Base-by-base conservation (phyloP, 169 alveolate genomes). In the Ichthyophthirius multifiliis region DNA sequence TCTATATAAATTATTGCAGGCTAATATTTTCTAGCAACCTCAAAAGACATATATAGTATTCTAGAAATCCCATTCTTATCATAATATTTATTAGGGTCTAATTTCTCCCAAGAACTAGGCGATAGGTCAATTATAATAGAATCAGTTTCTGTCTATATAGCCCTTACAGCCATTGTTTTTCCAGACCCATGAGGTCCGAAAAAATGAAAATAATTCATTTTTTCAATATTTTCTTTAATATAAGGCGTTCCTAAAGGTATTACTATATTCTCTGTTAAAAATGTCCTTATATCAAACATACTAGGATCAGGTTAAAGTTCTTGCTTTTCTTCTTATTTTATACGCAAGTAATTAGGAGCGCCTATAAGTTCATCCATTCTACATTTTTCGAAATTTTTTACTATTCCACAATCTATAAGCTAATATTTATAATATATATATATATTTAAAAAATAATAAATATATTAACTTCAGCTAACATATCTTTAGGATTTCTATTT, bases 181-280 rank as follows among this genome's bases (percentile, higher is more conserved):
- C 96, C 96, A 10, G 96, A 83, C n/a, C 96, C 96, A 35, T 93
- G 94, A 15, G 96, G 96, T 10, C 96, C 96, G 77, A 89, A 91
- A 73, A 92, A 89, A 45, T 89, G 76, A 12, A 86, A 82, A 27
- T 90, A 89, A 55, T 84, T 83, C 46, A 77, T 84, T 31, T 81
- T 74, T 16, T 86, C 92, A 20, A 89, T 86, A 67, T 92, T 82
- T 20, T 85, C 78, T 64, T 88, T 87, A 3, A 92, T 89, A 30
- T 86, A 86, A 23, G 86, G 78, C 39, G 90, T 83, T 7, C 96
- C 96, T 35, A 92, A 86, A 2, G 96, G 96, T 83, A 92, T 88
- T n/a, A 88, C 85, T 7, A 85, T 46, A 75, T 84, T 83, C 77
- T 92, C 93, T 27, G 88, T 87, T 34, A 92, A 83, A 46, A 85